A percentile compares a stretch with the other conserved stretches of the same genome.
phyloP scores from a whole-genome alignment of 768 basidiomycete species.

The Macrolepiota fuliginosa region DNA sequence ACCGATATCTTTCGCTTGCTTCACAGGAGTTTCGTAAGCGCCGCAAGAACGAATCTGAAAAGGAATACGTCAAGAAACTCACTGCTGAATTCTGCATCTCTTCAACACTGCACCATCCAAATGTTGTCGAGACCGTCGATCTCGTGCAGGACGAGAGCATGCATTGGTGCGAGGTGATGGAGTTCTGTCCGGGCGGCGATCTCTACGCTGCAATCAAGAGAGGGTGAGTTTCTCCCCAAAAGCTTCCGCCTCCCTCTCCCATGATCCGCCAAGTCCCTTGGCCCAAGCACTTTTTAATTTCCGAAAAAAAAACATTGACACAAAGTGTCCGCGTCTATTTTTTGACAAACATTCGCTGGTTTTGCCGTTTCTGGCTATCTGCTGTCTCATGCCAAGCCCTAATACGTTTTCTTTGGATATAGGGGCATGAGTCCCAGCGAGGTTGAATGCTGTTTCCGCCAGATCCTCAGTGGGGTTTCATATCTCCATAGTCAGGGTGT shows the following conservation, averaged over 20 bases:
- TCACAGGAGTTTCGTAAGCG: conserved; percentile 94
- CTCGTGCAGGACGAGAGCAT: conserved; percentile 97
- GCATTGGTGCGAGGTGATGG: conserved; percentile 99
- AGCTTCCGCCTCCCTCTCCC: neutral
- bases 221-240: conserved; percentile 44
- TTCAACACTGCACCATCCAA: conserved; percentile 89
- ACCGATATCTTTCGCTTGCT: conserved; percentile 6
- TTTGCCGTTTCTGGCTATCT: conserved; percentile 4
- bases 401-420: conserved; percentile 7
- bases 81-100: conserved; percentile 99
- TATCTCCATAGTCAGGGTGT: conserved; percentile 97
- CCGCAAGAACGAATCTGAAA: conserved; percentile 97
- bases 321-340: conserved; percentile 8
- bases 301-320: conserved; percentile 6
- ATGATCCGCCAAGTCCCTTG: neutral
- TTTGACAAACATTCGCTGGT: neutral
- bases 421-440: conserved; percentile 81
- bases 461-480: conserved; percentile 82
- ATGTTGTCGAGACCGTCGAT: conserved; percentile 98
- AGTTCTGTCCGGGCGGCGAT: conserved; percentile 98
- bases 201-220: conserved; percentile 99
- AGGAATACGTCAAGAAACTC: conserved; percentile 99
- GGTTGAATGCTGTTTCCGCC: conserved; percentile 98
- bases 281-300: neutral
- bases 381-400: conserved; percentile 1